phyloP scores from a whole-genome alignment of 2,329 filamentous ascomycete species.

The Phialocephala subalpina region DNA sequence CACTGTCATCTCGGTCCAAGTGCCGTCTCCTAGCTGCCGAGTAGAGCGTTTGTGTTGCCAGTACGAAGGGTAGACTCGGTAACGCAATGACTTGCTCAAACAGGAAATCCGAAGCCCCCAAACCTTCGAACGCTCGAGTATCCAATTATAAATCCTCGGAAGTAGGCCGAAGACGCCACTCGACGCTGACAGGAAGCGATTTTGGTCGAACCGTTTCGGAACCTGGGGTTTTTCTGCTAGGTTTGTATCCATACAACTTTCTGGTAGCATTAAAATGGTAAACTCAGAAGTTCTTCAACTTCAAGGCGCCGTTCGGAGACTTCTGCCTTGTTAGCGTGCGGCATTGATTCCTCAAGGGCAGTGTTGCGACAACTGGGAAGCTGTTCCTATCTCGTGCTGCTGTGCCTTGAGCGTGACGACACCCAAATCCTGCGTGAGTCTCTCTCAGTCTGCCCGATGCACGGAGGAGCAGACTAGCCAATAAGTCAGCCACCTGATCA shows the following conservation, averaged over 20 bases:
- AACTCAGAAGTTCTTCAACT: not conserved
- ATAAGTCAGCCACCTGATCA: too few species aligned
- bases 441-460: not conserved
- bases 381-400: not conserved
- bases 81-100: conserved; percentile 1
- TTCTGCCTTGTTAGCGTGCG: not conserved
- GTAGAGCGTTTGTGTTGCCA: not conserved
- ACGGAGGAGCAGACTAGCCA: too few species aligned
- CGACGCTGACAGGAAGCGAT: not conserved
- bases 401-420: not conserved
- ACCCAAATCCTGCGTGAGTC: not conserved
- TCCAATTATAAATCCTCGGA: not conserved
- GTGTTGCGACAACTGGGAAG: not conserved
- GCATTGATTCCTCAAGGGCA: conserved; percentile 9
- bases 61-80: not conserved
- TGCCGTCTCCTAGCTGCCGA: not conserved
- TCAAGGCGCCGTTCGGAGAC: not conserved
- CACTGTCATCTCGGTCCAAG: conserved; percentile 1
- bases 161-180: not conserved
- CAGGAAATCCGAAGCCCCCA: not conserved
- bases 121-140: too few species aligned
- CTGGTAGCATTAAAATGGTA: not conserved
- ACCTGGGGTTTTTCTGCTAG: not conserved
- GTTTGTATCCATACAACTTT: not conserved
- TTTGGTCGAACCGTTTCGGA: not conserved